Evolutionary conservation across 1,139 yeast species (phyloP).

Genomic region (Groenewaldozyma sp.): DNA sequence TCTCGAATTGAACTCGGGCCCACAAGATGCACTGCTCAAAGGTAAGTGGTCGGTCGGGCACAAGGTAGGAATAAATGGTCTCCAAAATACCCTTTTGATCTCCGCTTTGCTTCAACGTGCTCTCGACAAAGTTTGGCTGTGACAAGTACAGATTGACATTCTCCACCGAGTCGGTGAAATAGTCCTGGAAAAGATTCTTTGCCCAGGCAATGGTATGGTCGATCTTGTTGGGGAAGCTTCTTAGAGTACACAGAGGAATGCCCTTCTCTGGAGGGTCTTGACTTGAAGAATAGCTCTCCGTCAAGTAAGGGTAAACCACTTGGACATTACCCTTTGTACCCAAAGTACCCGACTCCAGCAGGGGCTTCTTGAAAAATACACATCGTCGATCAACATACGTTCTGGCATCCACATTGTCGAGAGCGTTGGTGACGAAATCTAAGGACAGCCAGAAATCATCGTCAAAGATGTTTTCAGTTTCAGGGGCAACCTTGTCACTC

Average conservation of each 20-base stretch:
- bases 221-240: conserved; percentile 95
- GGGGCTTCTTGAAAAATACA: conserved; percentile 82
- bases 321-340: conserved; percentile 99
- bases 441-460: conserved; percentile 79
- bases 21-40: conserved; percentile 92
- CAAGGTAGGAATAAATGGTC: conserved; percentile 61
- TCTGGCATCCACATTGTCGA: conserved; percentile 96
- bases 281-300: conserved; percentile 92
- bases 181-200: conserved; percentile 89
- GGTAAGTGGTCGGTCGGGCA: conserved; percentile 68
- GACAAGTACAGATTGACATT: conserved; percentile 84
- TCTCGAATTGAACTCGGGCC: conserved; percentile 88
- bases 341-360: conserved; percentile 91
- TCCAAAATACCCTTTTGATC: conserved; percentile 83
- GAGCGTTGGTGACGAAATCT: conserved; percentile 89
- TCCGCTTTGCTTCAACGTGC: conserved; percentile 81
- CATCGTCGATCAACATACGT: conserved; percentile 96
- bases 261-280: conserved; percentile 98
- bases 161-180: conserved; percentile 81
- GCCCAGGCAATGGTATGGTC: conserved; percentile 99
- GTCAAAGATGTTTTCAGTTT: conserved; percentile 78
- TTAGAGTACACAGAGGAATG: conserved; percentile 90
- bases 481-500: conserved; percentile 86
- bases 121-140: conserved; percentile 89
- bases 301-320: conserved; percentile 83